Conservation (phyloP, 2,329 filamentous ascomycete genomes). For the Penicillium sumatraense region DNA sequence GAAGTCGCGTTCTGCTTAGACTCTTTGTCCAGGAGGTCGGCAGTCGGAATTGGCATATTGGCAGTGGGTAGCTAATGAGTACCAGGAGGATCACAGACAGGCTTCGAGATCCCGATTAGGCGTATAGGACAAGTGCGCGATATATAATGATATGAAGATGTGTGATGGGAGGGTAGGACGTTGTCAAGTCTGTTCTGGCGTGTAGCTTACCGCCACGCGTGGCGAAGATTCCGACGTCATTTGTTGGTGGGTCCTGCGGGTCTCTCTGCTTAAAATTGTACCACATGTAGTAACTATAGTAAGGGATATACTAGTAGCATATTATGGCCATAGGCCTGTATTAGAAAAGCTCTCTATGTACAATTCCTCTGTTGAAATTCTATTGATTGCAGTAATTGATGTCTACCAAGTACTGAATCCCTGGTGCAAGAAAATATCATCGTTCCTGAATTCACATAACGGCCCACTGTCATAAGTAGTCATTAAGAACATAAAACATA, state of each 20-base stretch:
- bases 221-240: constrained; percentile 10
- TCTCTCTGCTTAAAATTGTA: neutral
- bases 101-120: neutral
- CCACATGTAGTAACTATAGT: no score
- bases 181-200: neutral
- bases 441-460: neutral
- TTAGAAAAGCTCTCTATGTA: neutral
- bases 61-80: neutral
- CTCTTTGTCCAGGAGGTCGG: constrained; percentile 22
- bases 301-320: no score
- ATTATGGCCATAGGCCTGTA: no score
- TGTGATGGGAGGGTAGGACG: neutral
- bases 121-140: neutral
- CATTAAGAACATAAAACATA: neutral
- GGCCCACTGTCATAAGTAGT: neutral
- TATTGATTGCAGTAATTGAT: neutral
- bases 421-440: neutral
- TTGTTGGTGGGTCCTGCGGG: neutral
- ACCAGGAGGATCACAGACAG: neutral
- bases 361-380: neutral
- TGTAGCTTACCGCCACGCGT: constrained; percentile 5
- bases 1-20: constrained; percentile 15
- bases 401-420: neutral
- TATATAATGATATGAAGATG: neutral
- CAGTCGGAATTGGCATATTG: constrained; percentile 28